Percentiles rank a stretch among this genome's conserved stretches.
phyloP scores from a whole-genome alignment of 805 yeast species.

The Nadsonia fulvescens region DNA sequence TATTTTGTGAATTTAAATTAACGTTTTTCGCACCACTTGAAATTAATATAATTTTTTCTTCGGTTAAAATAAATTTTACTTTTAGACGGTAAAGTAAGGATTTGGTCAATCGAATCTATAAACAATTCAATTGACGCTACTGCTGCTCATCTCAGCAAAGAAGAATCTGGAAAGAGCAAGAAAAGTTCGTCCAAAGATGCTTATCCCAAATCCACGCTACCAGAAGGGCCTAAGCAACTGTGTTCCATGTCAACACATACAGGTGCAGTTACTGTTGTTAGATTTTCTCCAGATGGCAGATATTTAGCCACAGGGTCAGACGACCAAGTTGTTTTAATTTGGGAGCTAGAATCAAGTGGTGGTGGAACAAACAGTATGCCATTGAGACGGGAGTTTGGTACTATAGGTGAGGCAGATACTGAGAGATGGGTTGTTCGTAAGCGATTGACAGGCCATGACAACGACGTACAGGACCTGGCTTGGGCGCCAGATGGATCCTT shows the following conservation, averaged over 20 bases:
- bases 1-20: too few species aligned
- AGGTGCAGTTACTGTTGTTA: constrained; percentile 88
- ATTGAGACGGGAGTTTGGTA: constrained; percentile 52
- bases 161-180: constrained; percentile 1
- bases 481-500: constrained; percentile 94
- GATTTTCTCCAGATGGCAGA: constrained; percentile 83
- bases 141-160: constrained; percentile 4
- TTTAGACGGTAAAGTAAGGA: constrained; percentile 68
- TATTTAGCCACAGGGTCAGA: constrained; percentile 91
- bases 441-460: constrained; percentile 89
- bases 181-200: neutral
- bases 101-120: constrained; percentile 80
- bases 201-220: constrained; percentile 3
- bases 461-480: constrained; percentile 92
- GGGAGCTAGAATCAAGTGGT: constrained; percentile 94
- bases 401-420: constrained; percentile 38
- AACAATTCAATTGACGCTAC: constrained; percentile 34
- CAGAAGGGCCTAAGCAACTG: constrained; percentile 29
- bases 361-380: constrained; percentile 26
- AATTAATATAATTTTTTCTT: too few species aligned
- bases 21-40: too few species aligned
- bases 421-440: constrained; percentile 94
- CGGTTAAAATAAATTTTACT: neutral
- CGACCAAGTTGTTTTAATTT: constrained; percentile 74
- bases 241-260: constrained; percentile 90